Base-by-base conservation (phyloP, 768 basidiomycete species). In the Termitomyces sp. region DNA sequence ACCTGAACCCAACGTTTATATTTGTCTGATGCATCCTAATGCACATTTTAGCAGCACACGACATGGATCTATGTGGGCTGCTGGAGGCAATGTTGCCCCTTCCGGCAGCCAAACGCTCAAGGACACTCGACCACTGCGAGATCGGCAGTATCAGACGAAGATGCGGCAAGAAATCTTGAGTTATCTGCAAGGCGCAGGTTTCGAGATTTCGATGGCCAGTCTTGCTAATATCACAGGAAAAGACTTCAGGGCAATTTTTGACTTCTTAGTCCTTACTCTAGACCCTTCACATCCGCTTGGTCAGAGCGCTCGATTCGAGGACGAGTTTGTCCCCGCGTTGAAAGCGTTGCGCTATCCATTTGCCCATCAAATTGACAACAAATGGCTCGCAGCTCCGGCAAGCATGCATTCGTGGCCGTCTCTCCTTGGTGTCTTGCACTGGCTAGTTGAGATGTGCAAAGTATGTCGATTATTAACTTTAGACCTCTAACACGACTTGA, bases 331-430 rank as follows among this genome's bases (percentile, higher is more conserved):
- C 12, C 79, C 79, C 4, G 78, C 89, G 8, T 68, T 99, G 60
- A 88, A 84, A 66, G 81, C 86, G 6, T 70, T 92, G 38, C 78
- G 81, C 60, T 99, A 98, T 71, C 96, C 97, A 0, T 90, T 85
- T 57, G 78, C 84, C 3, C 79, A 86, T 50, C 79, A 83, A 56
- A 80, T 98, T 17, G 91, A 93, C 62, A 85, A 86, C 51, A 94
- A 91, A 61, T 92, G 91, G 80, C 71, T 98, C 5, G 87, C 87
- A 8, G 87, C 94, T 2, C 90, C 94, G 0, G 95, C 91, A 0
- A 88, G 86, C 53, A 87, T 89, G 76, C 89, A 92, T 71, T 86
- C 88, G n/a, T 98, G 96, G 97, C 91, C 93, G 0, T 77, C 83
- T 21, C 71, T 97, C 26, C 76, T 98, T 15, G 96, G 90, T 21